phyloP scores from a whole-genome alignment of 495 filamentous ascomycete genomes.

The Elaphomyces granulatus region DNA sequence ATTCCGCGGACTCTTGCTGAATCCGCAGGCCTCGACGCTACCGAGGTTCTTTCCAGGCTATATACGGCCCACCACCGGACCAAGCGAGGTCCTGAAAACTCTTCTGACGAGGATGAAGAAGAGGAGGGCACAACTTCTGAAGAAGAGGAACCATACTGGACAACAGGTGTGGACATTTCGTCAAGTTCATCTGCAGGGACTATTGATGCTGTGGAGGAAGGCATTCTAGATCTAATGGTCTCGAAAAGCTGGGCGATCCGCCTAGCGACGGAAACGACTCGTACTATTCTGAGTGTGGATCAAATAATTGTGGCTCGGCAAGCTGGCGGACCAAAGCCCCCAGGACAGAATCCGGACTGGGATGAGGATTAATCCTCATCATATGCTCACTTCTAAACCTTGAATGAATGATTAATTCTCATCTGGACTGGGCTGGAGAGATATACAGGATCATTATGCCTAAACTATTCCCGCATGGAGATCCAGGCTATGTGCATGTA shows the following conservation, averaged over 20 bases:
- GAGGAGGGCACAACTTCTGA: constrained; percentile 28
- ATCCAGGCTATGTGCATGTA: too few relatives aligned
- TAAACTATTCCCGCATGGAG: too few relatives aligned
- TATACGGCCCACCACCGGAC: constrained; percentile 79
- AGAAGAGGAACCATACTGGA: constrained; percentile 63
- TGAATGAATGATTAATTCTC: too few relatives aligned
- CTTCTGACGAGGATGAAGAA: constrained; percentile 1
- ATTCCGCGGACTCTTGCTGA: constrained; percentile 88
- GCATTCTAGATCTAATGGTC: constrained; percentile 82
- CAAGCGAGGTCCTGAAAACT: constrained; percentile 3
- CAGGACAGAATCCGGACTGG: constrained; percentile 92
- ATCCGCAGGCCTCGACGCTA: constrained; percentile 87
- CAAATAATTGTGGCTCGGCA: constrained; percentile 98
- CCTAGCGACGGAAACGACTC: constrained; percentile 83
- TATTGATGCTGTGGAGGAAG: constrained; percentile 74
- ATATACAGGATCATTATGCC: too few relatives aligned
- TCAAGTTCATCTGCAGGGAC: constrained; percentile 65
- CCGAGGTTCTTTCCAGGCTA: constrained; percentile 77
- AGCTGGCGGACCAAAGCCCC: constrained; percentile 93
- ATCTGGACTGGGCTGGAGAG: too few relatives aligned
- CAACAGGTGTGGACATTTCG: constrained; percentile 86
- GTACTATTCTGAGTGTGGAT: constrained; percentile 92
- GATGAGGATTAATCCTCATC: constrained; percentile 67
- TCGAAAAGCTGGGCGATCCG: constrained; percentile 94
- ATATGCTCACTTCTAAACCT: too few relatives aligned